phyloP scores from a whole-genome alignment of 2,329 filamentous ascomycete genomes.

The Ascochyta viciae-villosae region DNA sequence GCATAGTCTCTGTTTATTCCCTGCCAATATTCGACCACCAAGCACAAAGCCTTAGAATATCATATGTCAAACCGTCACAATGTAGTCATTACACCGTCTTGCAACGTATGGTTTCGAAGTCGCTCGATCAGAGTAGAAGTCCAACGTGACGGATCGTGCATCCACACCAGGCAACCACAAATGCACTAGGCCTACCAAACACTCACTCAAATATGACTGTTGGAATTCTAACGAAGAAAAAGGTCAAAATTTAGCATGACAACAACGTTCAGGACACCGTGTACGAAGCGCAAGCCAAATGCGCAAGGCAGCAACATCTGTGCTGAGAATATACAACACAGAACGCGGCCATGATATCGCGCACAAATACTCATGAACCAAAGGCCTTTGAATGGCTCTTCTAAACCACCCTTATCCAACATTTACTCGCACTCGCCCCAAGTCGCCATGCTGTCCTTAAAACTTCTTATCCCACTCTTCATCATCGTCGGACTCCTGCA shows the following conservation, averaged over 20 bases:
- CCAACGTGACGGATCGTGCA: not conserved
- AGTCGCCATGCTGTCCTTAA: not conserved
- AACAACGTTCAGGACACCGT: not conserved
- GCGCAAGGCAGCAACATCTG: slow-evolving; percentile 5
- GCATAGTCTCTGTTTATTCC: too few species aligned
- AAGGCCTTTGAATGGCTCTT: not conserved
- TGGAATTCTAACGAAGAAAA: not conserved
- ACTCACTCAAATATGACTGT: not conserved
- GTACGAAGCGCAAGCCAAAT: not conserved
- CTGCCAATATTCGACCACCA: too few species aligned
- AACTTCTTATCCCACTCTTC: not conserved
- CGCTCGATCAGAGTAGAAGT: not conserved
- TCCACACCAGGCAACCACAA: slow-evolving; percentile 11
- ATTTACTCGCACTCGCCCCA: not conserved
- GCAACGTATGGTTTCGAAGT: not conserved
- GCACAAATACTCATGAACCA: not conserved
- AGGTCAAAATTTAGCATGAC: not conserved
- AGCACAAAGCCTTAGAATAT: not conserved
- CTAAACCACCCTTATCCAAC: too few species aligned
- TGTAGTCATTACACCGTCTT: not conserved
- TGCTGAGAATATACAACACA: not conserved
- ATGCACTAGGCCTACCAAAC: slow-evolving; percentile 3
- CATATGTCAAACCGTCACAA: not conserved
- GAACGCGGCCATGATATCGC: not conserved
- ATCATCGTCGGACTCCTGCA: slow-evolving; percentile 5